phyloP scores from a whole-genome alignment of 164 flowering plant species.

The Vitis amurensis region DNA sequence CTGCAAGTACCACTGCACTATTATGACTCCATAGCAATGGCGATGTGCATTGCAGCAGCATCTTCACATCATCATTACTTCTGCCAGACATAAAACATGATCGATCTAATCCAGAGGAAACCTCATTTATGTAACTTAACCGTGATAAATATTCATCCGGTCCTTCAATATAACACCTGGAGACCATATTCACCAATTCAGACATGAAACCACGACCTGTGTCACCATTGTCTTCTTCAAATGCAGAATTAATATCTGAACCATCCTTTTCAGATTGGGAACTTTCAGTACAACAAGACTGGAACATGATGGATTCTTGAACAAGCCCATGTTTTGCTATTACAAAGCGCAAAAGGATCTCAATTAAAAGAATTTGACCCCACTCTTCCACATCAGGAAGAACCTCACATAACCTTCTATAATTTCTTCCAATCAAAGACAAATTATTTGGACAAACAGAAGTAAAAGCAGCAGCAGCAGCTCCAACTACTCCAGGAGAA shows the following conservation, averaged over 20 bases:
- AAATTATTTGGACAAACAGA: constrained; percentile 81
- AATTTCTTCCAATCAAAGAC: constrained; percentile 67
- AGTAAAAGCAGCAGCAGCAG: constrained; percentile 92
- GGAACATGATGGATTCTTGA: constrained; percentile 68
- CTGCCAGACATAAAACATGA: constrained; percentile 50
- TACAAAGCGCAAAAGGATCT: constrained; percentile 78
- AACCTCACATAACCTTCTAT: constrained; percentile 71
- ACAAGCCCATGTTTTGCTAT: constrained; percentile 88
- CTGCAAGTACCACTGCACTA: constrained; percentile 95
- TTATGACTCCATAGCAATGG: constrained; percentile 97
- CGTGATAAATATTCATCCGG: constrained; percentile 78
- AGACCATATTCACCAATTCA: constrained; percentile 49
- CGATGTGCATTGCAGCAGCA: constrained; percentile 86
- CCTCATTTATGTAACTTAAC: constrained; percentile 30
- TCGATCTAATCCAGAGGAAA: constrained; percentile 28
- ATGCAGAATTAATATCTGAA: constrained; percentile 20
- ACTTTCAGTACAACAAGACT: constrained; percentile 28
- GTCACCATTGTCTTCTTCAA: constrained; percentile 24
- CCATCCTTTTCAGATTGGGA: constrained; percentile 36
- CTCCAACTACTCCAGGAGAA: constrained; percentile 96
- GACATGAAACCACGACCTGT: constrained; percentile 16
- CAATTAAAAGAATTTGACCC: constrained; percentile 90
- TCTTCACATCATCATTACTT: constrained; percentile 63
- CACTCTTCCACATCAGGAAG: constrained; percentile 99
- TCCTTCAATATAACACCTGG: constrained; percentile 84